Conservation (phyloP, 106 monocot genomes). For the Posidonia australis region DNA sequence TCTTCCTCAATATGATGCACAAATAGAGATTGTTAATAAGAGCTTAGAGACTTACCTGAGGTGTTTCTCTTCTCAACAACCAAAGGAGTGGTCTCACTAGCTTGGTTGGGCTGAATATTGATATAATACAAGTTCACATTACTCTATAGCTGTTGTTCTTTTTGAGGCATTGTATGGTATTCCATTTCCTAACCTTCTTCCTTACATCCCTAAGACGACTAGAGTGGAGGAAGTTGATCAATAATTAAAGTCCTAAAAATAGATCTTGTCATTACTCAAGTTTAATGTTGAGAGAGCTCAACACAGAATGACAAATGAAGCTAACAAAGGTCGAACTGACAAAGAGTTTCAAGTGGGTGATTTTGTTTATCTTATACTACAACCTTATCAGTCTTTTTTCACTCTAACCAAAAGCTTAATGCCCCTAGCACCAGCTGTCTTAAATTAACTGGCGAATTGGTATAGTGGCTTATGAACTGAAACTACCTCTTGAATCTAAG, state of each 20-base stretch:
- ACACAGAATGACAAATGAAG: background rate
- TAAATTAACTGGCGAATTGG: background rate
- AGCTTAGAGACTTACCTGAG: background rate
- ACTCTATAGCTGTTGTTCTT: background rate
- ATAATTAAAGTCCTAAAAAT: background rate
- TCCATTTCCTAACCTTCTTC: background rate
- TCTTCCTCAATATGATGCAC: background rate
- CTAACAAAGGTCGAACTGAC: background rate
- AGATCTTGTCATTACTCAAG: background rate
- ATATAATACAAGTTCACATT: constrained; percentile 8
- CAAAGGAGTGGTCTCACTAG: background rate
- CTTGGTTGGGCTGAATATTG: background rate
- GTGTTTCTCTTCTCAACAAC: background rate
- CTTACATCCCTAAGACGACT: background rate
- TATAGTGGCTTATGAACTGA: background rate
- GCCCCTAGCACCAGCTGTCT: background rate
- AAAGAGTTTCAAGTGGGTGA: background rate
- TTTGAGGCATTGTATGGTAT: constrained; percentile 8
- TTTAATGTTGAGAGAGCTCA: background rate
- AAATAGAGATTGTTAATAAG: background rate
- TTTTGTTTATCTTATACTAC: constrained; percentile 11
- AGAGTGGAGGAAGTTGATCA: background rate
- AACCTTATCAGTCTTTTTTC: background rate
- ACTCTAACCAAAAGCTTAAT: background rate
- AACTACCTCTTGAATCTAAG: background rate